phyloP scores from a whole-genome alignment of 306 rosid genomes.

The Quercus robur region DNA sequence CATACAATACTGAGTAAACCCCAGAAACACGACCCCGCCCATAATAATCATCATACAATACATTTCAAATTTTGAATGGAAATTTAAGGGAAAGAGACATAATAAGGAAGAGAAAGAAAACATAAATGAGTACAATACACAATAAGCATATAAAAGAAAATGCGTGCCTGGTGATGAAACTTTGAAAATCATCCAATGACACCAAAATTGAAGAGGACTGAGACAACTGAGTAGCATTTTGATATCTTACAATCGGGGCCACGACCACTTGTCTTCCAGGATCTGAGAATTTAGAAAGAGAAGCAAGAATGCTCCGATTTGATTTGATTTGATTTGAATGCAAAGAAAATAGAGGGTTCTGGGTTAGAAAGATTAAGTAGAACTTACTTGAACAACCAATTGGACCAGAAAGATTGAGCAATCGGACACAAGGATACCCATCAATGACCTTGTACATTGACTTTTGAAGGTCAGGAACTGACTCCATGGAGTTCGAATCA shows the following conservation, averaged over 20 bases:
- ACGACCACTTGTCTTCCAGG: slow-evolving; percentile 86
- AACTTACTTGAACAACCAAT: slow-evolving; percentile 90
- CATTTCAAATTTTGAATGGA: too few relatives aligned
- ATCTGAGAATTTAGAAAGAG: slow-evolving; percentile 38
- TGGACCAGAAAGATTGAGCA: slow-evolving; percentile 74
- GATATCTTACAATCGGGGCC: slow-evolving; percentile 65
- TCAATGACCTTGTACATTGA: slow-evolving; percentile 71
- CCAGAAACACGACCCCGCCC: too few relatives aligned
- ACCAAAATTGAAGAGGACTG: slow-evolving; percentile 65
- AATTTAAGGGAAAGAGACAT: neutral
- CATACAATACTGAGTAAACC: too few relatives aligned
- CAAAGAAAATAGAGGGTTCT: too few relatives aligned
- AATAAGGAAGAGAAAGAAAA: neutral
- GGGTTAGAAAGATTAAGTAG: neutral
- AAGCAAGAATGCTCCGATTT: neutral
- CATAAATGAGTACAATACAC: neutral
- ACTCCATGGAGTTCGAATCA: slow-evolving; percentile 56
- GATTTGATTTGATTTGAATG: neutral
- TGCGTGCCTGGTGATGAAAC: slow-evolving; percentile 61
- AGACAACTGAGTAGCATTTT: slow-evolving; percentile 41
- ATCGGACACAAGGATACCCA: slow-evolving; percentile 76
- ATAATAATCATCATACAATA: too few relatives aligned
- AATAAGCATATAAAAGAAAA: neutral
- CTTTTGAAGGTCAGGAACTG: slow-evolving; percentile 92
- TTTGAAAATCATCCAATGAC: slow-evolving; percentile 59